phyloP scores from a whole-genome alignment of 495 filamentous ascomycete species.

The Neurospora tetraspora region DNA sequence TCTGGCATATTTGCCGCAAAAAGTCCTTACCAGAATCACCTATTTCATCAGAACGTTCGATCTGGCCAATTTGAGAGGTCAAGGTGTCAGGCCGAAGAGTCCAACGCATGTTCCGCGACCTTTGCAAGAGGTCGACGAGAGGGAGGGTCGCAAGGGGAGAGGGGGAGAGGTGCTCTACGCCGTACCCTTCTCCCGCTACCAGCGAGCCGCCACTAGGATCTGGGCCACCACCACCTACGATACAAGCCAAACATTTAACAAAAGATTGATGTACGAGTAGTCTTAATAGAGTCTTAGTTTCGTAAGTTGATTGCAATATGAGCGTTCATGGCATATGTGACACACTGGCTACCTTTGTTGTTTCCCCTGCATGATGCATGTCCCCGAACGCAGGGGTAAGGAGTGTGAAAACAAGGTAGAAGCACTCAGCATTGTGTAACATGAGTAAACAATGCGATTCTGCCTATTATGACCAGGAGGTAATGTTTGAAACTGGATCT shows the following conservation, averaged over 20 bases:
- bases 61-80: constrained; percentile 22
- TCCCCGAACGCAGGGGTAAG: neutral
- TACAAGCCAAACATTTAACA: neutral
- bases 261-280: neutral
- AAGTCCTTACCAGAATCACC: neutral
- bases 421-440: neutral
- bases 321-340: neutral
- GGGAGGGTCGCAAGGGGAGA: neutral
- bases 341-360: neutral
- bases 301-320: neutral
- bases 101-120: constrained; percentile 36
- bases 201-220: constrained; percentile 12
- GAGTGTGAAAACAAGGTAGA: neutral
- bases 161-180: neutral
- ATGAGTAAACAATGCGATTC: neutral
- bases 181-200: constrained; percentile 13
- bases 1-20: neutral
- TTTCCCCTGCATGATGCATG: neutral
- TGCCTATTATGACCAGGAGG: neutral
- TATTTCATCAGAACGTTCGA: constrained; percentile 1
- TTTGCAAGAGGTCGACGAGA: constrained; percentile 14
- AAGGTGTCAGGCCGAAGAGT: constrained; percentile 28
- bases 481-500: neutral
- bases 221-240: constrained; percentile 8
- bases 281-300: neutral